Base-by-base conservation (phyloP, 2,329 filamentous ascomycete genomes). In the Colletotrichum orchidophilum region DNA sequence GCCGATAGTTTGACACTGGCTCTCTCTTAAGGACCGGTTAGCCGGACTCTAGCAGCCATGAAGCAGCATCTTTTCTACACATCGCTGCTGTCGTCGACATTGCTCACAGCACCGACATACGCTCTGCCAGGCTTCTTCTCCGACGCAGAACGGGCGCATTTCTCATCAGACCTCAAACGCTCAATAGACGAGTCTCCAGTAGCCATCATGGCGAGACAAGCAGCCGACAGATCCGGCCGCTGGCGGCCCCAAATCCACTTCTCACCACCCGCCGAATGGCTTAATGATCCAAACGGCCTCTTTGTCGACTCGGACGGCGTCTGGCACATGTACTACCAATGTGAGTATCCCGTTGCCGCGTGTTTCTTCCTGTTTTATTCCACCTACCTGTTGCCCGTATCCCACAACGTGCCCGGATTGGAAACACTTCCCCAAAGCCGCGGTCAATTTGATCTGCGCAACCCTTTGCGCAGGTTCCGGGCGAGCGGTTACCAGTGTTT, bases 291-390 rank as follows among this genome's bases (percentile, higher is more conserved):
- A 1, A 92, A 92, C 78, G 90, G 90, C 75, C 84, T 91, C 82
- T 91, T 91, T 71, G 76, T 85, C 6, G 88, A 91, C 71, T 82
- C 80, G 2, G 82, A 88, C 65, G 89, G 88, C 5, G 81, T 83
- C 1, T 92, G 87, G 79, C 90, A 93, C 76, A 74, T 91, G 3
- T 92, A 92, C 78, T 92, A 92, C 75, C 90, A 92, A 76, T 90
- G 86, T 83, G 79, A 80, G 66, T 46, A 26, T 29, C 13, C 18
- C n/a, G 11, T 21, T 15, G n/a, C 18, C 52, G 9, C 29, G 7
- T n/a, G n/a, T 24, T 31, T 15, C 18, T 1, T 21, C 31, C 8
- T 57, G 18, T 21, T 21, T n/a, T 11, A 11, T 12, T 12, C 31
- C 7, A 13, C n/a, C 21, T 35, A 12, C 26, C 11, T 27, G n/a